Percentiles rank a stretch among this genome's conserved stretches.
Evolutionary conservation across 768 basidiomycete genomes (phyloP).

Genomic region (Chalciporus pseudorubinellus): DNA sequence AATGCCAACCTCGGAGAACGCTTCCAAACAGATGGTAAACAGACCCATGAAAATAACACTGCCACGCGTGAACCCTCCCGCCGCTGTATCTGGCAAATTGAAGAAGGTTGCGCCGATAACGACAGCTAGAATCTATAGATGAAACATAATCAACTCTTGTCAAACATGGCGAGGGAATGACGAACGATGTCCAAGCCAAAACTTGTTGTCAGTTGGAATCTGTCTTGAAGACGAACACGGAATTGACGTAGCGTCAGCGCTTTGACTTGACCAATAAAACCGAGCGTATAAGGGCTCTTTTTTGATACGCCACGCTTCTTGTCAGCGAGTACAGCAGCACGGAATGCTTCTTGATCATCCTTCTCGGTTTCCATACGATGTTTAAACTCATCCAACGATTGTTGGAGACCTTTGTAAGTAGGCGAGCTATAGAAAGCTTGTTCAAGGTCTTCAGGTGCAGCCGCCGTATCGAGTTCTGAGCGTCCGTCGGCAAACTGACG

Average conservation of each 20-base stretch:
- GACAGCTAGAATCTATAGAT: conserved; percentile 13
- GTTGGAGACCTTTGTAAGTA: conserved; percentile 42
- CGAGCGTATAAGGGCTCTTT: conserved; percentile 80
- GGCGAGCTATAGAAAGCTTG: conserved; percentile 54
- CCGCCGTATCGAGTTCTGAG: conserved; percentile 53
- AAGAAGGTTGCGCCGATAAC: conserved; percentile 41
- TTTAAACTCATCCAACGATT: conserved; percentile 56
- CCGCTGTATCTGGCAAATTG: conserved; percentile 34
- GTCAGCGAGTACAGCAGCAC: conserved; percentile 67
- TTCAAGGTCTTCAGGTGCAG: conserved; percentile 67
- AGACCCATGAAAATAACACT: conserved; percentile 74
- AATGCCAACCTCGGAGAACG: background rate
- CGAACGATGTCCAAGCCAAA: conserved; percentile 59
- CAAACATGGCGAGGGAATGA: background rate
- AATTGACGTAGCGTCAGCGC: conserved; percentile 74
- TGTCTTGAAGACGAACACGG: conserved; percentile 69
- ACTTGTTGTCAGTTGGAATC: conserved; percentile 73
- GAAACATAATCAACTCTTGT: background rate
- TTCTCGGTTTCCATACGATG: conserved; percentile 55
- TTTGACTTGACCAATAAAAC: conserved; percentile 69
- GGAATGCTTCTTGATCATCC: conserved; percentile 73
- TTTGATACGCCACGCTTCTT: conserved; percentile 77
- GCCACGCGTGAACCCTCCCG: conserved; percentile 52
- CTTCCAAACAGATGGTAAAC: background rate
- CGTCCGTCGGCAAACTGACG: conserved; percentile 35